Conservation (phyloP, 768 basidiomycete species). For the Coprinopsis cinerea region DNA sequence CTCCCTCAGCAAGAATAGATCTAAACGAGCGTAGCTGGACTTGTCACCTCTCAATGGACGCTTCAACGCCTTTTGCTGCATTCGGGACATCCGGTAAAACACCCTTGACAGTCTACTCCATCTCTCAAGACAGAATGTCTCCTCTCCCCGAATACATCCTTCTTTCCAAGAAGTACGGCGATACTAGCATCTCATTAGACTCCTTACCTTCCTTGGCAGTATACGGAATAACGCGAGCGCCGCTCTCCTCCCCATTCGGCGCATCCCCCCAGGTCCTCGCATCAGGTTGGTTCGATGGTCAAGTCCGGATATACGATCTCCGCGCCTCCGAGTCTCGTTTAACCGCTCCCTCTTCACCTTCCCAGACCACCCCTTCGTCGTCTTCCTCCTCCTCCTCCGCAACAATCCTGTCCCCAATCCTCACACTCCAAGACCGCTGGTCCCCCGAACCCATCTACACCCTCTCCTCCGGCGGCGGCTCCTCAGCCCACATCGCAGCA, state of each 20-base stretch:
- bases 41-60: conserved; percentile 46
- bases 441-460: conserved; percentile 70
- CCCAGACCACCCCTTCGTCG: no score
- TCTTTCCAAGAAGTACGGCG: conserved; percentile 26
- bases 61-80: conserved; percentile 54
- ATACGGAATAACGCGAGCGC: conserved; percentile 61
- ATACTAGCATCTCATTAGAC: conserved; percentile 14
- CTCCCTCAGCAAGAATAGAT: conserved; percentile 27
- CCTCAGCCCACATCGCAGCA: conserved; percentile 59
- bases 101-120: conserved; percentile 53
- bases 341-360: conserved; percentile 1
- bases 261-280: conserved; percentile 64
- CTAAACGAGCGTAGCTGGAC: conserved; percentile 58
- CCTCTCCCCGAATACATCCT: conserved; percentile 44
- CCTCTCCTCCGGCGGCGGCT: conserved; percentile 70
- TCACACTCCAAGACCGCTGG: no score
- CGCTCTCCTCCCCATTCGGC: conserved; percentile 62
- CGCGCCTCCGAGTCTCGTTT: conserved; percentile 29
- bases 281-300: conserved; percentile 80
- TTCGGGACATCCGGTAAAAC: conserved; percentile 59
- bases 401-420: no score
- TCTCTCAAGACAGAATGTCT: conserved; percentile 43
- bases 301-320: conserved; percentile 69
- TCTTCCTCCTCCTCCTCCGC: no score
- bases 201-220: conserved; percentile 46